These are phyloP conservation scores for Luzula sylvatica DNA, from an alignment of 176 grass and related monocot genomes.

Conservation along the genomic window DNA sequence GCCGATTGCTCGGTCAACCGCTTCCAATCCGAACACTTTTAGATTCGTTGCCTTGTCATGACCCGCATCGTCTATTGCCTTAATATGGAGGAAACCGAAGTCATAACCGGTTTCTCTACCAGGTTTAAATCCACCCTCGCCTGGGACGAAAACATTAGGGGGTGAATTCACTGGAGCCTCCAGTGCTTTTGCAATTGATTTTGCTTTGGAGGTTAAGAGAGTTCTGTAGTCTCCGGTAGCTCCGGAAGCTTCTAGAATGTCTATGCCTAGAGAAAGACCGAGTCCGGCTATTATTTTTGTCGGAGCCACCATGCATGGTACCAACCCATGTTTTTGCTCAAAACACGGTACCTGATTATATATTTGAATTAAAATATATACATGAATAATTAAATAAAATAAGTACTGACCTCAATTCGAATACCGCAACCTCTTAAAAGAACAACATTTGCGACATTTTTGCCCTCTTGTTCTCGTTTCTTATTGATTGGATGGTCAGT, in stretches of 20 bases:
- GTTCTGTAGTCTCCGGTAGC: constrained; percentile 96
- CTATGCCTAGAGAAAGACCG: constrained; percentile 76
- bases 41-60: constrained; percentile 88
- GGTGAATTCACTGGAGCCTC: constrained; percentile 55
- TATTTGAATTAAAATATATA: neutral
- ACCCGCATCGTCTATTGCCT: constrained; percentile 93
- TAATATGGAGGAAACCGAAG: constrained; percentile 93
- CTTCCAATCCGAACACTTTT: constrained; percentile 73
- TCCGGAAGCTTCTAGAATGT: constrained; percentile 94
- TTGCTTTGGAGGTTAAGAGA: constrained; percentile 80
- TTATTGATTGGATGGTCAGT: constrained; percentile 70
- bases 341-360: constrained; percentile 55
- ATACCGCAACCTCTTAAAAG: constrained; percentile 84
- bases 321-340: constrained; percentile 63
- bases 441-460: constrained; percentile 83
- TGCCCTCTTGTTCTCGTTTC: constrained; percentile 53
- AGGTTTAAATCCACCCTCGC: constrained; percentile 59
- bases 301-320: constrained; percentile 89
- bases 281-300: constrained; percentile 95
- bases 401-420: constrained; percentile 73
- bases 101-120: constrained; percentile 67
- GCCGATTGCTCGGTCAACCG: constrained; percentile 67
- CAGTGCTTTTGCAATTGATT: constrained; percentile 62
- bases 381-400: neutral
- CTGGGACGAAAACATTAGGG: constrained; percentile 67